Conservation (phyloP, 352 stramenopile genomes). For the Lagenidium giganteum region DNA sequence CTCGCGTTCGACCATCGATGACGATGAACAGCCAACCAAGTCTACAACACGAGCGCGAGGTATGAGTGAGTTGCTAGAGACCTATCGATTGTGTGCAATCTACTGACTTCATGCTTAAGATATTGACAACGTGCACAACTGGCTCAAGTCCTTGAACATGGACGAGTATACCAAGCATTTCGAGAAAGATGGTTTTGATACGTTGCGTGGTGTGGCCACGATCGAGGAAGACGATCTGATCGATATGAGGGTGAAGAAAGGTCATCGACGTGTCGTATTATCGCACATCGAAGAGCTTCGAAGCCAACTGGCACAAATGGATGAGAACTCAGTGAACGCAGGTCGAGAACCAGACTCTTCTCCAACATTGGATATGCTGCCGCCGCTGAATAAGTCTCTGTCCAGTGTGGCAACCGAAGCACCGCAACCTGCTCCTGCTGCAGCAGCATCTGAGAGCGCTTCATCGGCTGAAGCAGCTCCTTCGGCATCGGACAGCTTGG, state of each 20-base stretch:
- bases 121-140: constrained; percentile 77
- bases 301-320: constrained; percentile 50
- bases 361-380: constrained; percentile 75
- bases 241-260: constrained; percentile 88
- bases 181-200: constrained; percentile 86
- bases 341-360: constrained; percentile 67
- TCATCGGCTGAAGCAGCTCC: neutral
- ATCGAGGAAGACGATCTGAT: constrained; percentile 86
- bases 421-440: constrained; percentile 20
- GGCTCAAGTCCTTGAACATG: constrained; percentile 85
- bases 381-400: constrained; percentile 50
- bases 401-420: constrained; percentile 33
- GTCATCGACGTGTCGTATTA: constrained; percentile 77
- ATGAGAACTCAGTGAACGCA: constrained; percentile 48
- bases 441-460: constrained; percentile 8
- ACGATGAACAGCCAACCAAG: constrained; percentile 30
- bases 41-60: constrained; percentile 34
- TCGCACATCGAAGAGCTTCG: constrained; percentile 84
- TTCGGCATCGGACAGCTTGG: constrained; percentile 4
- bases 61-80: constrained; percentile 21
- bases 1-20: constrained; percentile 22
- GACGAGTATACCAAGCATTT: constrained; percentile 86
- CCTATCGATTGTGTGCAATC: neutral
- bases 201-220: constrained; percentile 73
- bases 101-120: too few relatives aligned